A percentile compares a stretch with the other conserved stretches of the same genome.
phyloP scores from a whole-genome alignment of 2,329 filamentous ascomycete species.

The Zarea fungicola region DNA sequence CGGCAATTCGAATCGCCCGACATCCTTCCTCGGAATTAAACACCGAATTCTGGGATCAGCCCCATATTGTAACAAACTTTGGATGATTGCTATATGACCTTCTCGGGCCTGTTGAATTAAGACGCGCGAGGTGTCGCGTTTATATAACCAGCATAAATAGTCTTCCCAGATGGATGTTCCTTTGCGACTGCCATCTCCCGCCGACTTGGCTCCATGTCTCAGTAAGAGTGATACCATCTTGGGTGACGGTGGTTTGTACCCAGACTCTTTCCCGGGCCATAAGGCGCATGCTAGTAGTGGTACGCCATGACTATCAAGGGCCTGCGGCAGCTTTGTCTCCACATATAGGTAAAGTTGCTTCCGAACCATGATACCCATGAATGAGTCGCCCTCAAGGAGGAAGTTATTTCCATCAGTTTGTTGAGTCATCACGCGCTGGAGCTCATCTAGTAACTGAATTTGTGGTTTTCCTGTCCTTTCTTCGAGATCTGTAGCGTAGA shows the following conservation, averaged over 20 bases:
- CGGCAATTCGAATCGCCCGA: background rate
- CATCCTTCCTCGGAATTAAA: background rate
- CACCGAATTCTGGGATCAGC: background rate
- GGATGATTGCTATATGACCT: background rate
- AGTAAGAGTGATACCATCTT: background rate
- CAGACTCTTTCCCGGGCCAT: background rate
- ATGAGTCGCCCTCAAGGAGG: background rate
- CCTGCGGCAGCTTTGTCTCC: background rate
- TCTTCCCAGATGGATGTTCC: background rate
- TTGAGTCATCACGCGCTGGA: background rate
- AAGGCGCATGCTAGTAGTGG: background rate
- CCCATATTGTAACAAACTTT: background rate
- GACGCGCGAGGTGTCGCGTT: background rate
- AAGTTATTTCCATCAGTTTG: background rate
- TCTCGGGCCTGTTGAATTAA: background rate
- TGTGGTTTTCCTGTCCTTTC: background rate
- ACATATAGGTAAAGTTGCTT: background rate
- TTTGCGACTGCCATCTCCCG: background rate
- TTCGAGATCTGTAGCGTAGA: background rate
- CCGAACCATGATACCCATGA: background rate
- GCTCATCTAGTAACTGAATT: background rate
- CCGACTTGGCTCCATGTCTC: background rate
- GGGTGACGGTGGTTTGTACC: background rate
- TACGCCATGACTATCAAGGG: background rate
- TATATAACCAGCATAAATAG: background rate